Base-by-base conservation (phyloP, 2,329 filamentous ascomycete species). In the Neophaeococcomyces mojaviensis region DNA sequence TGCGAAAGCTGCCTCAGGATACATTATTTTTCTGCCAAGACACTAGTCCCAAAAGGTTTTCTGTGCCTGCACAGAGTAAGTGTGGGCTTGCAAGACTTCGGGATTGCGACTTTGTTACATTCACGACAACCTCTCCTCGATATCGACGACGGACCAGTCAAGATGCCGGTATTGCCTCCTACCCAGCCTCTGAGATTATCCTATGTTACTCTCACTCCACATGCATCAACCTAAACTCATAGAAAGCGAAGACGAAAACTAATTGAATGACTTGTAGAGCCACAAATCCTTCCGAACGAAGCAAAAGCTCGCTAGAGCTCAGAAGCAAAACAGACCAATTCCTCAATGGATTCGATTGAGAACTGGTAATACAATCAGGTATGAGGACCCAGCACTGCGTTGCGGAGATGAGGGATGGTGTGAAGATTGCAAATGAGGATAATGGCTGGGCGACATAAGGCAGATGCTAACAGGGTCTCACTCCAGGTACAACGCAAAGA, bases 231-330 rank as follows among this genome's bases (percentile, higher is more conserved):
- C 19, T 12, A 19, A 22, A 15, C 15, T 16, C 22, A 20, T 9
- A 9, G 8, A 19, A 32, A 22, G 13, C 10, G 37, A 26, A 32
- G 4, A 44, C 22, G 22, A 38, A 5, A 33, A 39, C 42, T 45
- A 39, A 45, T 31, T n/a, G 24, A 15, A 43, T 6, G 9, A 47
- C 53, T 49, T 52, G 69, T 72, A 97, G 90, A 90, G 85, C 84
- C 88, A 98, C 80, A 98, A 98, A 85, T 87, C 89, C 71, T 98
- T 98, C 88, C 86, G 89, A 73, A 96, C 89, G 77, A 98, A 98
- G 89, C 86, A 94, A 77, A 98, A 98, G 92, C 88, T 98, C 79
- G 92, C 92, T 71, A 96, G 90, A 82, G 92, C 92, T 71, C 90
- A 97, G 82, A 97, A 95, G 84, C 90, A 97, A 81, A 98, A 98